These are phyloP conservation scores for Raddia distichophylla DNA, from an alignment of 176 grass and related monocot species.

Conservation along the genomic window DNA sequence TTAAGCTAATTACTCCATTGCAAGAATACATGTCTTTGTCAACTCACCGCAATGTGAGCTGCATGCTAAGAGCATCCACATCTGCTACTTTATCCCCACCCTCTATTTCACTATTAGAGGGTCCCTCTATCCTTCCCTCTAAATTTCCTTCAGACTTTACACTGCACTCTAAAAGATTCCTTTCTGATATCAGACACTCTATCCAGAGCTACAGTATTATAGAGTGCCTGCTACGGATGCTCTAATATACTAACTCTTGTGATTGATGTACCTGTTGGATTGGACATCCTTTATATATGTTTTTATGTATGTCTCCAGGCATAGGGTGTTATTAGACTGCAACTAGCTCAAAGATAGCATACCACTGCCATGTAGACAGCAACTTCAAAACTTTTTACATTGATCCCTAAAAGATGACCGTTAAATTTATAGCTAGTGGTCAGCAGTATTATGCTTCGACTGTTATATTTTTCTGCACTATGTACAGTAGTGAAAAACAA, in stretches of 20 bases:
- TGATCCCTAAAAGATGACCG: background rate
- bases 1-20: background rate
- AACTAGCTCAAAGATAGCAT: constrained; percentile 18
- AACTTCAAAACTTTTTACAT: constrained; percentile 15
- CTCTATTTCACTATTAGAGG: no score
- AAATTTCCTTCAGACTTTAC: no score
- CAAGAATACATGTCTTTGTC: background rate
- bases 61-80: no score
- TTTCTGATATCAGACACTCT: no score
- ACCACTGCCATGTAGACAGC: background rate
- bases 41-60: background rate
- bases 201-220: no score
- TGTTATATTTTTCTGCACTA: constrained; percentile 28
- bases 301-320: background rate
- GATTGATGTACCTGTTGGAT: constrained; percentile 28
- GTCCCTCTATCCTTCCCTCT: no score
- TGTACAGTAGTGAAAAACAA: background rate
- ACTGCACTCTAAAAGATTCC: no score
- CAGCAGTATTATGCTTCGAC: background rate
- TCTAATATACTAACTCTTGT: background rate
- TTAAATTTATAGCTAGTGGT: background rate
- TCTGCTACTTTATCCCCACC: no score
- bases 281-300: background rate
- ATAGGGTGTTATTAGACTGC: background rate
- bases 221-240: no score